Conservation (phyloP, 345 rosid species). For the Populus davidiana region DNA sequence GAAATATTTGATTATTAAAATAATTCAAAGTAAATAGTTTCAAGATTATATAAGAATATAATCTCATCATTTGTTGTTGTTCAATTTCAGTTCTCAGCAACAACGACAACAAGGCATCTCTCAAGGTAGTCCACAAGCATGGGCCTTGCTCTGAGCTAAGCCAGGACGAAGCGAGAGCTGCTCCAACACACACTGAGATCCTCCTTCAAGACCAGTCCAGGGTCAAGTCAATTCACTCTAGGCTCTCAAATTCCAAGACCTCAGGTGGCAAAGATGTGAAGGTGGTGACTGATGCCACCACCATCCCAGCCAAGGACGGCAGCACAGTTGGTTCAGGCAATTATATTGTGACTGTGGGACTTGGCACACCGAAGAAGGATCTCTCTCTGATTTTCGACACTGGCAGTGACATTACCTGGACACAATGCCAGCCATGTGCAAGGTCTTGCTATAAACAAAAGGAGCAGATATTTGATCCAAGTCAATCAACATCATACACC, state of each 20-base stretch:
- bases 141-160: constrained; percentile 56
- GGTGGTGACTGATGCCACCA: constrained; percentile 28
- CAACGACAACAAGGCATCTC: constrained; percentile 35
- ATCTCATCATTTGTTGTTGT: too few relatives aligned
- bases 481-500: constrained; percentile 45
- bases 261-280: not conserved
- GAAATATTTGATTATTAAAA: too few relatives aligned
- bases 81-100: not conserved
- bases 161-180: constrained; percentile 2
- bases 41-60: too few relatives aligned
- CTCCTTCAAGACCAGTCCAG: constrained; percentile 60
- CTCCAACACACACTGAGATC: constrained; percentile 40
- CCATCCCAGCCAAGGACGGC: constrained; percentile 61
- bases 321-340: constrained; percentile 32
- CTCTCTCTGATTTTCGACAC: constrained; percentile 30
- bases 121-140: constrained; percentile 58
- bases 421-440: constrained; percentile 30
- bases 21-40: too few relatives aligned
- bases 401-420: constrained; percentile 32
- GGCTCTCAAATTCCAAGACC: constrained; percentile 24
- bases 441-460: constrained; percentile 23
- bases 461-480: constrained; percentile 18
- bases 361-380: constrained; percentile 24
- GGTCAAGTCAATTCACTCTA: constrained; percentile 57
- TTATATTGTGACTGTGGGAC: constrained; percentile 24